phyloP scores from a whole-genome alignment of 768 basidiomycete genomes.

The Lactarius sanguifluus region DNA sequence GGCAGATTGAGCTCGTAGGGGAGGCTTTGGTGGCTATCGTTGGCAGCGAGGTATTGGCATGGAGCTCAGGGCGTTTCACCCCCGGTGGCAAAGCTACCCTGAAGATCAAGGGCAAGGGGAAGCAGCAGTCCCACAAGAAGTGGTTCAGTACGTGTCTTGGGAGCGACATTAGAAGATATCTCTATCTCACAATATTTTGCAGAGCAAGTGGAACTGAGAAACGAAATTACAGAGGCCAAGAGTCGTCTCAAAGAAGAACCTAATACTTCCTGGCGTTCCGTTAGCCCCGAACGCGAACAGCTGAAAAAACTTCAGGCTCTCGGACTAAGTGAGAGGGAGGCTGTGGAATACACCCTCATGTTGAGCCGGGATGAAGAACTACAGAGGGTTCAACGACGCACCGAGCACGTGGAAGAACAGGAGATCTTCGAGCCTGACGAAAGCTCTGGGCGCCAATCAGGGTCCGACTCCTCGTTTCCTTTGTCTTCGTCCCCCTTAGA shows the following conservation, averaged over 20 bases:
- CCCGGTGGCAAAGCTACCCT: constrained; percentile 34
- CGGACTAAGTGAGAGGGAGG: constrained; percentile 72
- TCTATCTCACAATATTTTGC: neutral
- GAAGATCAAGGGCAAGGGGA: constrained; percentile 33
- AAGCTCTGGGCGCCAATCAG: constrained; percentile 17
- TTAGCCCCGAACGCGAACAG: constrained; percentile 59
- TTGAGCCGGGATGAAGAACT: constrained; percentile 76
- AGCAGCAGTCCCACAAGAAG: constrained; percentile 34
- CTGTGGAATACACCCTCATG: constrained; percentile 80
- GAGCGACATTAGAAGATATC: neutral
- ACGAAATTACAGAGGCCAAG: constrained; percentile 61
- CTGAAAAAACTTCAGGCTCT: constrained; percentile 54
- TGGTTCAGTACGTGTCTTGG: constrained; percentile 39
- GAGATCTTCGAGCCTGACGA: constrained; percentile 56
- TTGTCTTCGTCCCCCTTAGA: constrained; percentile 18
- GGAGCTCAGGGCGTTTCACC: constrained; percentile 57
- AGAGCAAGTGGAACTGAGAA: constrained; percentile 66
- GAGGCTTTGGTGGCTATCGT: constrained; percentile 59
- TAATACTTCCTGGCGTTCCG: constrained; percentile 37
- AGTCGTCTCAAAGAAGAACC: constrained; percentile 53
- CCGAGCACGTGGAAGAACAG: constrained; percentile 40
- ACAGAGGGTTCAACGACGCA: constrained; percentile 27
- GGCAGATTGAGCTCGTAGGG: constrained; percentile 55
- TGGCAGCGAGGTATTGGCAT: constrained; percentile 63
- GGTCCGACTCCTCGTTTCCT: constrained; percentile 11